A percentile compares a stretch with the other conserved stretches of the same genome.
Evolutionary conservation across 2,329 filamentous ascomycete species (phyloP).

Genomic region (Polychaeton citri): DNA sequence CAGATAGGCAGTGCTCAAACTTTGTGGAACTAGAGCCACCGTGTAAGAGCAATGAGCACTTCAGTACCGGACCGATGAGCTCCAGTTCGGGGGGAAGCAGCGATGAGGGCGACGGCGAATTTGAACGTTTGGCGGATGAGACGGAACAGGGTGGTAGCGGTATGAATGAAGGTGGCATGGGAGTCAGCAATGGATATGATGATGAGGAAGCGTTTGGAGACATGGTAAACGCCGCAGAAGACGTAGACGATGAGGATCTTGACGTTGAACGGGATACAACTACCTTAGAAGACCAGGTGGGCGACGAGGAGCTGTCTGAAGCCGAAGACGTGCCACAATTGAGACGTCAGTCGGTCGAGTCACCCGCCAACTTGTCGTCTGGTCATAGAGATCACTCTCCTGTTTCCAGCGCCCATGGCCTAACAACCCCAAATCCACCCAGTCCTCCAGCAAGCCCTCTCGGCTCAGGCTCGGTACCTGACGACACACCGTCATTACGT

Average conservation of each 20-base stretch:
- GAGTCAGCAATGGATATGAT: constrained; percentile 1
- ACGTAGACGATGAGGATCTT: constrained; percentile 12
- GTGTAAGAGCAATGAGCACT: not conserved
- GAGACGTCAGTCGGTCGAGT: too few species aligned
- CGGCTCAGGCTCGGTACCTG: constrained; percentile 61
- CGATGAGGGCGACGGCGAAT: constrained; percentile 46
- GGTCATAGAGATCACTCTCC: too few species aligned
- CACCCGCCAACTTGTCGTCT: too few species aligned
- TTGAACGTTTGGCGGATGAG: constrained; percentile 32
- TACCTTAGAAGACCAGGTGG: constrained; percentile 1
- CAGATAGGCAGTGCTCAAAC: too few species aligned
- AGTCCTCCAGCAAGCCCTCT: constrained; percentile 48
- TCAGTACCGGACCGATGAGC: constrained; percentile 42
- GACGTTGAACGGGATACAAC: not conserved
- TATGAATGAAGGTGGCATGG: too few species aligned
- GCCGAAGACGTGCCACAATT: constrained; percentile 3
- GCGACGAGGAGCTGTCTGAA: constrained; percentile 6
- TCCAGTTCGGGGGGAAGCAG: constrained; percentile 47
- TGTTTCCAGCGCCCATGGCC: too few species aligned
- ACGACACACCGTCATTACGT: constrained; percentile 74
- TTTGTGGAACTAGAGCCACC: too few species aligned
- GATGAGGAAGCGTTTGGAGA: constrained; percentile 4
- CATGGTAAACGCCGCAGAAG: constrained; percentile 16
- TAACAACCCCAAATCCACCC: not conserved
- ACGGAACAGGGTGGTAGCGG: constrained; percentile 11